Percentiles rank a stretch among this genome's conserved stretches.
phyloP scores from a whole-genome alignment of 345 rosid genomes.

The Nephelium lappaceum region DNA sequence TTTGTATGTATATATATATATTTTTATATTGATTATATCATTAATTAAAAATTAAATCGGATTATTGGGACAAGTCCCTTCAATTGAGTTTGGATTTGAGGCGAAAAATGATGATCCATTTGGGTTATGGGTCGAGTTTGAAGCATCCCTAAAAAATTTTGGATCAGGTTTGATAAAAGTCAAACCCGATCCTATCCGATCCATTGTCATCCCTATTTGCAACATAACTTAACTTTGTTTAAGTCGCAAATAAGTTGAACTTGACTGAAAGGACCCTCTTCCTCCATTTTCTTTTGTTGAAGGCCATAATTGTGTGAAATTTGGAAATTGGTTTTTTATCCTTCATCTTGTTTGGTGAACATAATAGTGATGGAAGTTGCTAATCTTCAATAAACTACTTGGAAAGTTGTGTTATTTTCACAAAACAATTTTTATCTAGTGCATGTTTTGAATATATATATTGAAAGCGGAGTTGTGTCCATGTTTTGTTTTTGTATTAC shows the following conservation, averaged over 20 bases:
- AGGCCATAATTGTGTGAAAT: background rate
- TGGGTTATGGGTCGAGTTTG: too few relatives aligned
- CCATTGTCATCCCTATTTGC: too few relatives aligned
- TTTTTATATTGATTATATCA: too few relatives aligned
- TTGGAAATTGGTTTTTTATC: background rate
- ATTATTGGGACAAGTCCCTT: too few relatives aligned
- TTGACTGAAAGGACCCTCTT: background rate
- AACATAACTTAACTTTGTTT: background rate
- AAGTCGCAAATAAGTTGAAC: background rate
- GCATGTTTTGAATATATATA: background rate
- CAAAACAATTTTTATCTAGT: slow-evolving; percentile 10
- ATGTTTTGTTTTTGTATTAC: background rate
- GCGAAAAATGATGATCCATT: too few relatives aligned
- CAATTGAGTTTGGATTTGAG: too few relatives aligned
- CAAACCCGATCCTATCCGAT: too few relatives aligned
- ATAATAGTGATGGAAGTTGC: slow-evolving; percentile 1
- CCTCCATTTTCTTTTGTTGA: background rate
- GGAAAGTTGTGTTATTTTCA: slow-evolving; percentile 2
- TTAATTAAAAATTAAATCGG: too few relatives aligned
- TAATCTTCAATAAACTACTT: background rate
- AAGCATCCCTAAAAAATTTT: too few relatives aligned
- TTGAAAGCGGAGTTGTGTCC: background rate
- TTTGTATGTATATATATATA: too few relatives aligned
- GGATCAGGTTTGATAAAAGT: too few relatives aligned
- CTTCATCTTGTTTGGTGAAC: slow-evolving; percentile 6